Evolutionary conservation across 108 stramenopile genomes (phyloP).

Genomic region (Discostella stelligeroides): DNA sequence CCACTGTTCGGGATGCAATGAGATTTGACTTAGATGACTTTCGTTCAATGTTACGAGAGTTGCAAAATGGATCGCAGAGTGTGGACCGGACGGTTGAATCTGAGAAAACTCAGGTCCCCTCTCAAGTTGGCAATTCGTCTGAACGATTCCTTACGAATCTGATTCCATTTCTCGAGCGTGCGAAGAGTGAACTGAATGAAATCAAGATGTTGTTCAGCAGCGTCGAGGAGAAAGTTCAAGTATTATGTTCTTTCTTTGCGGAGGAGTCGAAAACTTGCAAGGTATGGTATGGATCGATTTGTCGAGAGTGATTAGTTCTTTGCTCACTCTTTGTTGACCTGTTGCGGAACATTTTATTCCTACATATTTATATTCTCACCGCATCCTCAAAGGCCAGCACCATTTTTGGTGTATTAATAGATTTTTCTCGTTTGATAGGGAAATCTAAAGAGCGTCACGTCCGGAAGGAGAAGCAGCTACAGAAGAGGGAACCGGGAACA

Average conservation of each 20-base stretch:
- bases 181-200: constrained; percentile 2
- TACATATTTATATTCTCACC: too few relatives aligned
- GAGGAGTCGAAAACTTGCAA: constrained; percentile 34
- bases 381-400: constrained; percentile 12
- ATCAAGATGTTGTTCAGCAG: constrained; percentile 18
- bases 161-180: constrained; percentile 29
- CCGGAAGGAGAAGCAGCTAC: constrained; percentile 10
- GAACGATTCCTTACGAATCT: constrained; percentile 22
- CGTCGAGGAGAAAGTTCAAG: constrained; percentile 9
- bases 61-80: constrained; percentile 26
- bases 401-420: constrained; percentile 36
- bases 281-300: too few relatives aligned
- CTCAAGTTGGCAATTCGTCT: constrained; percentile 10
- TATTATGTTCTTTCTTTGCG: constrained; percentile 39
- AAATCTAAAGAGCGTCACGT: constrained; percentile 17
- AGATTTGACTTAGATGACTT: constrained; percentile 39
- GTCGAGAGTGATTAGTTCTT: too few relatives aligned
- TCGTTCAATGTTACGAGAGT: constrained; percentile 15
- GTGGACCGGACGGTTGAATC: constrained; percentile 29
- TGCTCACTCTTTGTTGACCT: too few relatives aligned
- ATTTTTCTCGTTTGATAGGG: constrained; percentile 33
- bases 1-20: constrained; percentile 27
- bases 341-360: neutral
- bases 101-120: constrained; percentile 29
- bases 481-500: constrained; percentile 28